Percentiles rank a stretch among this genome's conserved stretches.
These are phyloP conservation scores for Aquilaria agallochum DNA, from an alignment of 441 rosid species.

Conservation along the genomic window DNA sequence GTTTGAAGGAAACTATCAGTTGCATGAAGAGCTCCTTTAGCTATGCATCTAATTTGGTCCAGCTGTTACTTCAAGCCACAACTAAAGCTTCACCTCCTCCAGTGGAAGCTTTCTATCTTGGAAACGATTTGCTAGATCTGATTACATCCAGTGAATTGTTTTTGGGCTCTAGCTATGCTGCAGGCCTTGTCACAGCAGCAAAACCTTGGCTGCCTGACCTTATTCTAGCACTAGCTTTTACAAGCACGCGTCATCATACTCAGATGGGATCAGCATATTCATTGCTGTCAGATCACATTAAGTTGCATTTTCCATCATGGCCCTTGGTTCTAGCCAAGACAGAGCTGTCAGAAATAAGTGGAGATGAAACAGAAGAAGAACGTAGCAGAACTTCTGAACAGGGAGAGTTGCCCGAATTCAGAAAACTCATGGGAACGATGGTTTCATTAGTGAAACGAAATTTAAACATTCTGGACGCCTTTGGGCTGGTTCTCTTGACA, in stretches of 20 bases:
- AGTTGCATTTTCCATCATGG: slow-evolving; percentile 63
- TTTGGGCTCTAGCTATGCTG: slow-evolving; percentile 49
- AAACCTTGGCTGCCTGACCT: slow-evolving; percentile 93
- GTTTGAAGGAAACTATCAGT: slow-evolving; percentile 37
- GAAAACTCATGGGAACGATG: slow-evolving; percentile 35
- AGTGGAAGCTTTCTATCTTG: slow-evolving; percentile 53
- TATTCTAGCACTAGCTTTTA: slow-evolving; percentile 70
- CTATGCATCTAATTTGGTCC: slow-evolving; percentile 72
- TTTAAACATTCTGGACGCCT: slow-evolving; percentile 46
- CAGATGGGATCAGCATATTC: slow-evolving; percentile 25
- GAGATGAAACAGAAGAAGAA: slow-evolving; percentile 33
- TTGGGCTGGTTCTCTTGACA: slow-evolving; percentile 51
- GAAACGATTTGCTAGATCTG: slow-evolving; percentile 57
- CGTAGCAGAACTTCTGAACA: slow-evolving; percentile 26
- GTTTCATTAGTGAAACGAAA: slow-evolving; percentile 45
- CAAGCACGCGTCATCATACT: slow-evolving; percentile 33
- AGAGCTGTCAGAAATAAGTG: slow-evolving; percentile 39
- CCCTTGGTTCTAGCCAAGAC: slow-evolving; percentile 46
- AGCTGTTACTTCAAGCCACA: slow-evolving; percentile 40
- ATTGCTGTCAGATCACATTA: slow-evolving; percentile 33
- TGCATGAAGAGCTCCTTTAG: slow-evolving; percentile 76
- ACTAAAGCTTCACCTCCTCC: slow-evolving; percentile 41
- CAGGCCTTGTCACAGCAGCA: slow-evolving; percentile 43
- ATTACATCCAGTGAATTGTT: slow-evolving; percentile 43
- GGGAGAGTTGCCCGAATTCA: slow-evolving; percentile 37